A percentile compares a stretch with the other conserved stretches of the same genome.
phyloP scores from a whole-genome alignment of 805 yeast genomes.

The Kodamaea nitidulidarum region DNA sequence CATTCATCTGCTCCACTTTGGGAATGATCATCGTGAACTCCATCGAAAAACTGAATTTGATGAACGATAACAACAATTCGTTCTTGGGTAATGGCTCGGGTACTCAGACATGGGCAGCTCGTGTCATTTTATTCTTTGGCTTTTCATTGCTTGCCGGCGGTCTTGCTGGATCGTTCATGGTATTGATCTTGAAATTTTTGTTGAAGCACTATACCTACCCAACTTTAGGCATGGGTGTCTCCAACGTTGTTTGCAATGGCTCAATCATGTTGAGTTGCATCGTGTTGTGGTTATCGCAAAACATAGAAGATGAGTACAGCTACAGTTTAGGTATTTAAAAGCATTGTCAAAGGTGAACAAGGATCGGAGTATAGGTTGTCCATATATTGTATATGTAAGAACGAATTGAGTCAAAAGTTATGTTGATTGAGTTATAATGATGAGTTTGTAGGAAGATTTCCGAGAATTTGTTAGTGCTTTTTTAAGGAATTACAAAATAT shows the following conservation, averaged over 20 bases:
- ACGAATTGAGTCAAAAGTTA: no score
- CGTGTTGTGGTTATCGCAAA: slow-evolving; percentile 89
- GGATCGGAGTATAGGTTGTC: no score
- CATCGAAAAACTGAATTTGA: slow-evolving; percentile 63
- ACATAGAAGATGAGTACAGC: slow-evolving; percentile 92
- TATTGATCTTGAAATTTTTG: slow-evolving; percentile 78
- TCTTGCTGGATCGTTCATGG: slow-evolving; percentile 85
- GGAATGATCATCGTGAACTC: slow-evolving; percentile 84
- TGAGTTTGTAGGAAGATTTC: no score
- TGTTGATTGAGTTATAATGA: no score
- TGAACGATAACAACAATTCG: slow-evolving; percentile 34
- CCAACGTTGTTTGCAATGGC: slow-evolving; percentile 77
- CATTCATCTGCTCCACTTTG: slow-evolving; percentile 78
- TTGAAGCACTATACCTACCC: slow-evolving; percentile 79
- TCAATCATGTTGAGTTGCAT: slow-evolving; percentile 86
- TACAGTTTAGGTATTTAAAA: slow-evolving; percentile 58
- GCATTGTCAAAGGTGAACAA: background rate
- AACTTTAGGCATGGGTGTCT: slow-evolving; percentile 89
- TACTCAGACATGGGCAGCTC: slow-evolving; percentile 86
- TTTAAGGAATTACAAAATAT: no score
- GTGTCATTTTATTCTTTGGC: slow-evolving; percentile 85
- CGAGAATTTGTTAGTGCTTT: no score
- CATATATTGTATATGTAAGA: no score
- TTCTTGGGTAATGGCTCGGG: slow-evolving; percentile 34
- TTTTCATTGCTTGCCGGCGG: slow-evolving; percentile 93